Conservation (phyloP, 208 protist genomes). For the Zelonia costaricensis region DNA sequence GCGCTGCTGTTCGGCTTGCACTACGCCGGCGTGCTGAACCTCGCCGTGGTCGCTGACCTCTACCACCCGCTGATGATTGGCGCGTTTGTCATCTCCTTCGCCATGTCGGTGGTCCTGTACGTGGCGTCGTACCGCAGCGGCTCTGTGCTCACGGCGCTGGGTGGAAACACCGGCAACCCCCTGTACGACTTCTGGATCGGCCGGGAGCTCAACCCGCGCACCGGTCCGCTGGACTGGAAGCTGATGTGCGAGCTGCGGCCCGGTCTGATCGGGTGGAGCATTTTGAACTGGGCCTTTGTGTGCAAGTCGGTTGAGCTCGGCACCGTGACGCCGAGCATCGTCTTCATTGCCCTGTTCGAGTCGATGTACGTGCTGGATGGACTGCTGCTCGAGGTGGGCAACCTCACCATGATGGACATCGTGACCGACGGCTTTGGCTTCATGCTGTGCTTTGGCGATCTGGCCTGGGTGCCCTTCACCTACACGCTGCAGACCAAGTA, state of each 20-base stretch:
- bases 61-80: constrained; percentile 68
- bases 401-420: constrained; percentile 97
- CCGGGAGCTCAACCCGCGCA: constrained; percentile 95
- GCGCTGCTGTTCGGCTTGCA: constrained; percentile 46
- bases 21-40: constrained; percentile 37
- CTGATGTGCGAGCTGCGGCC: constrained; percentile 96
- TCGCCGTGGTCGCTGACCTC: constrained; percentile 59
- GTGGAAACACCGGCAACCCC: constrained; percentile 84
- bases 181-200: constrained; percentile 97
- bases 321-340: constrained; percentile 78
- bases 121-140: constrained; percentile 58
- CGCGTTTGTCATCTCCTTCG: constrained; percentile 65
- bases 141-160: constrained; percentile 64
- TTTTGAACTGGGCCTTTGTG: constrained; percentile 93
- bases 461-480: constrained; percentile 95
- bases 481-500: constrained; percentile 96
- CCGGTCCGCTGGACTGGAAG: constrained; percentile 94
- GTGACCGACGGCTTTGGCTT: constrained; percentile 96
- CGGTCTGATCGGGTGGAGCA: constrained; percentile 95
- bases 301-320: constrained; percentile 67
- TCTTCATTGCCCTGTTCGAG: constrained; percentile 87
- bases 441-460: constrained; percentile 96
- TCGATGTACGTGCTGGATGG: constrained; percentile 94
- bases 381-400: constrained; percentile 90
- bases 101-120: constrained; percentile 74